These are phyloP conservation scores for Emergomyces africanus DNA, from an alignment of 2,329 filamentous ascomycete genomes.

Conservation along the genomic window DNA sequence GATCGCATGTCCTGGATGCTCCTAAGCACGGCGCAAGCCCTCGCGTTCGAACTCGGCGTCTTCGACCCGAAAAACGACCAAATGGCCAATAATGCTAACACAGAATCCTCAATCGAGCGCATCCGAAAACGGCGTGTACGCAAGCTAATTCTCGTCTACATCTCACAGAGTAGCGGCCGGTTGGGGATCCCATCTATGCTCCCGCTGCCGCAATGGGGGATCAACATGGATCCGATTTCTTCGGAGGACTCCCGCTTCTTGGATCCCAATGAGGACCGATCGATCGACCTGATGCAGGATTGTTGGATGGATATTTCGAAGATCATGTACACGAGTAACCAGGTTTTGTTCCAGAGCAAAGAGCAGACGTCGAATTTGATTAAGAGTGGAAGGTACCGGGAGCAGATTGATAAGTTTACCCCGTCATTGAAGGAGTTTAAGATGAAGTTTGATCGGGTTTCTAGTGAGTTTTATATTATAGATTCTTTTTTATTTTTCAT, in stretches of 20 bases:
- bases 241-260: conserved; percentile 11
- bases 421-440: conserved; percentile 69
- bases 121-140: conserved; percentile 74
- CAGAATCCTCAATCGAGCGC: conserved; percentile 43
- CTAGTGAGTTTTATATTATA: conserved; percentile 20
- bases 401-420: conserved; percentile 67
- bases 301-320: conserved; percentile 92
- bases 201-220: conserved; percentile 40
- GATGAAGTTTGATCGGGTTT: conserved; percentile 66
- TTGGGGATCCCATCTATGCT: conserved; percentile 92
- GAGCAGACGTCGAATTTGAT: conserved; percentile 84
- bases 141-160: conserved; percentile 75
- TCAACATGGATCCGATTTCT: conserved; percentile 23
- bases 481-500: not conserved
- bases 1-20: conserved; percentile 99
- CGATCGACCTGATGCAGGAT: conserved; percentile 52
- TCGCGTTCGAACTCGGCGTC: conserved; percentile 88
- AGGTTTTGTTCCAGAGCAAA: conserved; percentile 74
- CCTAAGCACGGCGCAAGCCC: conserved; percentile 74
- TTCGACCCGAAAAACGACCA: conserved; percentile 76
- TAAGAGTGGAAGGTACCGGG: conserved; percentile 70
- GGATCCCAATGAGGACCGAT: conserved; percentile 16
- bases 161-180: conserved; percentile 84
- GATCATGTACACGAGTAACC: conserved; percentile 82
- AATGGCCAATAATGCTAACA: conserved; percentile 39